phyloP scores from a whole-genome alignment of 306 rosid species.

The Abrus precatorius region DNA sequence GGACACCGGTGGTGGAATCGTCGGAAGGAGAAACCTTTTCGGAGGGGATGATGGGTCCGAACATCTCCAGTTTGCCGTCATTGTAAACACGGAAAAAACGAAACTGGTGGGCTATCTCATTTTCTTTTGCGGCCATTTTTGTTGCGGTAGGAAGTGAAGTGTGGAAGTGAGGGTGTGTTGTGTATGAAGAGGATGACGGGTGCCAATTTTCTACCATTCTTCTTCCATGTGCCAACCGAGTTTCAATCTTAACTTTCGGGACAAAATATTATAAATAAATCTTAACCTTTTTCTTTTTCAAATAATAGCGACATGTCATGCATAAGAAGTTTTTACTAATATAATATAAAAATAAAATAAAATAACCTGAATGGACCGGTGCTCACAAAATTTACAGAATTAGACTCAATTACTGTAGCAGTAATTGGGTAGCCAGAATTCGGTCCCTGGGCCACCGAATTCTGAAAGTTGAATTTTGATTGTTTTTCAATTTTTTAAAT shows the following conservation, averaged over 20 bases:
- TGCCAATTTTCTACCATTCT: background rate
- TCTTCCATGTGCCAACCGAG: background rate
- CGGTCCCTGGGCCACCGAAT: too few species aligned
- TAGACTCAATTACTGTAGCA: too few species aligned
- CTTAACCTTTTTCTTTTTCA: too few species aligned
- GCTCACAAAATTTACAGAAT: too few species aligned
- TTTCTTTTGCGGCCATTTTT: slow-evolving; percentile 39
- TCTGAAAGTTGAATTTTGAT: too few species aligned
- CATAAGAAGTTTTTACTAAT: too few species aligned
- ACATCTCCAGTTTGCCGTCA: slow-evolving; percentile 47
- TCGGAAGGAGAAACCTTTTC: slow-evolving; percentile 50
- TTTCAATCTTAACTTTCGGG: background rate
- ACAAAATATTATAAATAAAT: too few species aligned
- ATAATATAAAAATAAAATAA: too few species aligned
- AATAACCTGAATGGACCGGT: too few species aligned
- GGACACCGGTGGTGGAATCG: slow-evolving; percentile 52
- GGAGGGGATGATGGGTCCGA: background rate
- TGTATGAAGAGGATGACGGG: background rate
- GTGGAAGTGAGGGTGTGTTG: background rate
- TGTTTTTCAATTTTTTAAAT: too few species aligned
- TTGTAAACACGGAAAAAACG: slow-evolving; percentile 52
- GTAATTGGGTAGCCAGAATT: too few species aligned
- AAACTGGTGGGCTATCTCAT: slow-evolving; percentile 17
- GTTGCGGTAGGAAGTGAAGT: background rate
- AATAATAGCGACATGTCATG: too few species aligned